Base-by-base conservation (phyloP, 345 rosid species). In the Eucalyptus sp. region DNA sequence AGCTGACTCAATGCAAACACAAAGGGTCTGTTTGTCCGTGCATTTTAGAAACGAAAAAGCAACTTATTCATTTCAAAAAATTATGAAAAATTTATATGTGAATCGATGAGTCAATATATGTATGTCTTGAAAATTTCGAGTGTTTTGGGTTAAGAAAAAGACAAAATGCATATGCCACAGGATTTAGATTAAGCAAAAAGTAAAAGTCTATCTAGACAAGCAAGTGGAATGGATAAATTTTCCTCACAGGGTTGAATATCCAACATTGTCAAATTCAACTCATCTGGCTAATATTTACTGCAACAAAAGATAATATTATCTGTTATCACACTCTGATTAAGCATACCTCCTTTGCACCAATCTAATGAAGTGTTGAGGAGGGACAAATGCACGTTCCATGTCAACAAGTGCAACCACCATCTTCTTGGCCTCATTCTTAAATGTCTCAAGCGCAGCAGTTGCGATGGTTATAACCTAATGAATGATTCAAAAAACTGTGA, bases 351-450 rank as follows among this genome's bases (percentile, higher is more conserved):
- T 92, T 58, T 94, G 95, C 46, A 94, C 93, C 90, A 94, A 90
- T 76, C 95, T 92, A 86, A 94, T 94, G 87, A 94, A 94, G 87
- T 94, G 95, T 87, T 94, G 95, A 62, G 95, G 95, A 50, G 95
- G 95, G 62, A 94, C 95, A 92, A 94, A 94, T 68, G 91, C 95
- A 29, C 95, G 95, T 88, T 94, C 95, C 95, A 94, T 94, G 87
- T 94, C 95, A 71, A 94, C 95, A 37, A 94, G 91, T 48, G 95
- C 94, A 85, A 94, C 92, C 68, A 94, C 95, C 95, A 94, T 94
- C 86, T 92, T 94, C 87, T 91, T 94, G 46, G 95, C 93, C 88
- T 94, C 94, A 88, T 44, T 91, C 88, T 94, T 94, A 89, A 94
- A 94, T 52, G 91, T 92, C 60, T 94, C 95, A 33, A 94, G 88